phyloP scores from a whole-genome alignment of 2,329 filamentous ascomycete species.

The Lachnellula occidentalis region DNA sequence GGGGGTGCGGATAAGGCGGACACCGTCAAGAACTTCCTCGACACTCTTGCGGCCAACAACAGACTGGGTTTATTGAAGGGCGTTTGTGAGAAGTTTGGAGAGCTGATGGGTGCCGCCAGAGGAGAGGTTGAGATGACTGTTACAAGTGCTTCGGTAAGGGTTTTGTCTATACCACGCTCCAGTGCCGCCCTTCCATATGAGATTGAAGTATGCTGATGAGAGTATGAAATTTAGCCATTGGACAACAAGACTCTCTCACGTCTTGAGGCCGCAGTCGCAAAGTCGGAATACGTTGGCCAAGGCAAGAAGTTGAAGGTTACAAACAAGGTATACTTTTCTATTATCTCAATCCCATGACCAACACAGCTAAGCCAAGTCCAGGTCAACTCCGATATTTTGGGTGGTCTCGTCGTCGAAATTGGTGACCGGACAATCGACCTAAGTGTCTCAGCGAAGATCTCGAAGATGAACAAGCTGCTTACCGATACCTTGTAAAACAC shows the following conservation, averaged over 20 bases:
- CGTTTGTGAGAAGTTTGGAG: slow-evolving; percentile 79
- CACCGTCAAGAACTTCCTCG: slow-evolving; percentile 90
- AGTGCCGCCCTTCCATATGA: neutral
- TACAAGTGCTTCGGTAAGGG: slow-evolving; percentile 78
- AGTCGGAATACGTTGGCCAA: slow-evolving; percentile 80
- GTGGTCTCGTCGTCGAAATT: slow-evolving; percentile 91
- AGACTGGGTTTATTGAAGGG: slow-evolving; percentile 75
- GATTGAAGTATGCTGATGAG: slow-evolving; percentile 7
- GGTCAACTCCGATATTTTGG: slow-evolving; percentile 93
- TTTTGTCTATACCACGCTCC: neutral
- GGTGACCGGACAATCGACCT: slow-evolving; percentile 98
- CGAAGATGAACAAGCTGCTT: slow-evolving; percentile 99
- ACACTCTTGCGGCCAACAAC: slow-evolving; percentile 93
- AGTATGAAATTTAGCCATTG: slow-evolving; percentile 55
- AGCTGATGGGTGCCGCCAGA: slow-evolving; percentile 80
- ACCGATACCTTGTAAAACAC: slow-evolving; percentile 85
- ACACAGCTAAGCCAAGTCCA: slow-evolving; percentile 30
- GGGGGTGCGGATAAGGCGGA: slow-evolving; percentile 64
- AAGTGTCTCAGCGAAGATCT: slow-evolving; percentile 88
- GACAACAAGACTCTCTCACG: slow-evolving; percentile 81
- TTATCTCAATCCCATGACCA: neutral
- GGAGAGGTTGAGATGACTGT: slow-evolving; percentile 93
- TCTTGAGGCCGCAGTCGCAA: slow-evolving; percentile 81
- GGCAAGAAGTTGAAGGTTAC: slow-evolving; percentile 98
- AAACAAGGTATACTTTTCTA: slow-evolving; percentile 60